Base-by-base conservation (phyloP, 148 eudicot genomes). In the Spergularia bocconei region DNA sequence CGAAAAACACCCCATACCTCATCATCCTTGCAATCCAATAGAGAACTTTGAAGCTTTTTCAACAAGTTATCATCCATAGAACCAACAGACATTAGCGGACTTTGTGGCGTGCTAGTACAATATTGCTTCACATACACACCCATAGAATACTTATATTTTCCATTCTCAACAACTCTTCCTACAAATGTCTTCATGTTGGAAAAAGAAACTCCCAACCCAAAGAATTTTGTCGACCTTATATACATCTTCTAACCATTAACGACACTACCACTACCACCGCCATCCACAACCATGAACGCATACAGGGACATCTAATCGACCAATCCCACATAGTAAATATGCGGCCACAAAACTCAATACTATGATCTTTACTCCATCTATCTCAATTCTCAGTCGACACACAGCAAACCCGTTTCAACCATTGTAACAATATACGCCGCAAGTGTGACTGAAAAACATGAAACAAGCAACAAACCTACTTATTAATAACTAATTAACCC, bases 1-100 rank as follows among this genome's bases (percentile, higher is more conserved):
- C 75, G 82, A 67, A 86, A 92, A 64, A 84, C 56, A 70, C 81
- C 73, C 92, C 87, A 92, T 14, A 90, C 97, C 77, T 86, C 93
- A 56, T 81, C 84, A 70, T 88, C 76, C 56, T 87, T 79, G 59
- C 85, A 92, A 64, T 84, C 85, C 71, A 72, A 87, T 80, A 95
- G 62, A 67, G 87, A 80, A 72, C 60, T 73, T 77, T 82, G 84
- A 44, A 92, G 88, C 77, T 82, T 90, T 62, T 70, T 79, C 59
- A 90, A 54, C 84, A 88, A 33, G 77, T 71, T 64, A 56, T 52
- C 75, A 33, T 33, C 81, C 44, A 80, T 70, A 54, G 82, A 77
- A 65, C 74, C 82, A 75, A 75, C 85, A 77, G 78, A 67, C 56
- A 44, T 55, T 21, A 75, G 63, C 39, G 52, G 74, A 67, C 13